These are phyloP conservation scores for Phytophthora cryptogea DNA, from an alignment of 352 stramenopile genomes.

Conservation along the genomic window DNA sequence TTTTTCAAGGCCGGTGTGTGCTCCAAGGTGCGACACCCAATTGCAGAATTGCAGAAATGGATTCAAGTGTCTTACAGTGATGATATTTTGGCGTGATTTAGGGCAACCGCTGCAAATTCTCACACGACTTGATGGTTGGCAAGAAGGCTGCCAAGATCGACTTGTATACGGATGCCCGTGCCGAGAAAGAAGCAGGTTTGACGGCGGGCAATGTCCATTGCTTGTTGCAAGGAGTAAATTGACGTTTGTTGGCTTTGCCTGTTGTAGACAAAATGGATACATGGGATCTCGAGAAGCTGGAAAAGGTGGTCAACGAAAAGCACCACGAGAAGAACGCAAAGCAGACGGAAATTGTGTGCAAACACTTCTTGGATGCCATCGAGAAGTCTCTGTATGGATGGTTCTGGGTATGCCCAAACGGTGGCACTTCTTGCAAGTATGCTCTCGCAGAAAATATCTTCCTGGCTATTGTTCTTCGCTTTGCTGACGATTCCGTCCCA, in stretches of 20 bases:
- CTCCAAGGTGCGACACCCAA: slow-evolving; percentile 59
- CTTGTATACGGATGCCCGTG: slow-evolving; percentile 85
- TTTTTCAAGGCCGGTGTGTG: slow-evolving; percentile 91
- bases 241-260: slow-evolving; percentile 4
- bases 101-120: slow-evolving; percentile 90
- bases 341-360: slow-evolving; percentile 90
- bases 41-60: background rate
- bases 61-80: background rate
- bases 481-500: background rate
- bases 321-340: slow-evolving; percentile 82
- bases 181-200: slow-evolving; percentile 61
- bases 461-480: background rate
- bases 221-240: background rate
- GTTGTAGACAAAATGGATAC: slow-evolving; percentile 77
- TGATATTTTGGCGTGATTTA: slow-evolving; percentile 24
- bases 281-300: slow-evolving; percentile 90
- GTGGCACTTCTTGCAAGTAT: slow-evolving; percentile 77
- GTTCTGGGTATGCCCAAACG: slow-evolving; percentile 92
- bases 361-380: slow-evolving; percentile 91
- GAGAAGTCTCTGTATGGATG: slow-evolving; percentile 90
- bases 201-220: background rate
- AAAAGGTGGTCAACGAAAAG: slow-evolving; percentile 85
- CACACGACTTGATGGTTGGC: slow-evolving; percentile 86
- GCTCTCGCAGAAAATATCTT: slow-evolving; percentile 7
- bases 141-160: slow-evolving; percentile 91